These are phyloP conservation scores for Coemansia umbellata DNA, from an alignment of 192 early-diverging fungal species.

Conservation along the genomic window DNA sequence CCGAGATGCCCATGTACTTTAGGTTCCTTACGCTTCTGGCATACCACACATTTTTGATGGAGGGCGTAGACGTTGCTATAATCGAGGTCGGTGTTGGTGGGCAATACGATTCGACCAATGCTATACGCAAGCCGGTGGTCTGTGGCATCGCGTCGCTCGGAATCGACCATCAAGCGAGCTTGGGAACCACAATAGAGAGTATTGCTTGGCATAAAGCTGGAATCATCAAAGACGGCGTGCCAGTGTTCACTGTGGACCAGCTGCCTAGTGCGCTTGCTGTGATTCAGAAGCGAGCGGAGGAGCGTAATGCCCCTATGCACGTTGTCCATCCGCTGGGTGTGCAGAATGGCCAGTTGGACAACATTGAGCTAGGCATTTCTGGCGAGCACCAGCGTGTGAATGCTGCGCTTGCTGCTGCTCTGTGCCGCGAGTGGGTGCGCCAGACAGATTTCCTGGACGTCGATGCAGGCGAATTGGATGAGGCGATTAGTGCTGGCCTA, in stretches of 20 bases:
- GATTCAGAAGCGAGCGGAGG: constrained; percentile 64
- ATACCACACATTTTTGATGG: constrained; percentile 79
- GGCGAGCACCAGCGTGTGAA: constrained; percentile 85
- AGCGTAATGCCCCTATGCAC: constrained; percentile 52
- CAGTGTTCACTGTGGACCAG: constrained; percentile 72
- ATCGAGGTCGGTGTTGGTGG: constrained; percentile 84
- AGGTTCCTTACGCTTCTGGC: constrained; percentile 88
- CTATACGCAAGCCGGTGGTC: constrained; percentile 66
- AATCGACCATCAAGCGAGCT: constrained; percentile 65
- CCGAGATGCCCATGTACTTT: constrained; percentile 73
- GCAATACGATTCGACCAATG: constrained; percentile 81
- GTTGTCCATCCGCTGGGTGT: constrained; percentile 19
- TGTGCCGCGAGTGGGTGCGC: constrained; percentile 68
- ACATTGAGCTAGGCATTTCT: constrained; percentile 57
- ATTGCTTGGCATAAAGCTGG: constrained; percentile 87
- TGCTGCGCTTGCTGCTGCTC: constrained; percentile 71
- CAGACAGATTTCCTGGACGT: constrained; percentile 9
- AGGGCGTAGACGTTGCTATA: constrained; percentile 77
- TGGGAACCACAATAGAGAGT: constrained; percentile 68
- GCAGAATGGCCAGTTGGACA: not conserved
- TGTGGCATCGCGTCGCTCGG: constrained; percentile 79
- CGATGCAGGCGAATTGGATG: not conserved
- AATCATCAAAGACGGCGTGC: constrained; percentile 70
- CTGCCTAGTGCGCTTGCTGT: constrained; percentile 61
- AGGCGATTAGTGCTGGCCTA: constrained; percentile 54